A percentile compares a stretch with the other conserved stretches of the same genome.
Conservation (phyloP, 345 rosid species). For the Erodium maritimum region DNA sequence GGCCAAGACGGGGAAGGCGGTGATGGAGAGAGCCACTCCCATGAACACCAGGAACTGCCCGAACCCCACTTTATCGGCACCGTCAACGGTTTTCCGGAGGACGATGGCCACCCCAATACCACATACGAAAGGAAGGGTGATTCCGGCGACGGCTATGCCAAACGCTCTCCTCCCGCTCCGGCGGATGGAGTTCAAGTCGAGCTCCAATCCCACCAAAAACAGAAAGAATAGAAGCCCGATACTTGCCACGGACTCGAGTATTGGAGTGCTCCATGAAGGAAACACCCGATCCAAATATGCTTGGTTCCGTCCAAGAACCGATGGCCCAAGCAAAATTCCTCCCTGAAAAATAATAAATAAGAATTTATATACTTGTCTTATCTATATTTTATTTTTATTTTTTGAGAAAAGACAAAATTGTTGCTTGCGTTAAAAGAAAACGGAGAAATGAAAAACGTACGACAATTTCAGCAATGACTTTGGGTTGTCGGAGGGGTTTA, state of each 20-base stretch:
- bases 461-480: constrained; percentile 80
- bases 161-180: constrained; percentile 57
- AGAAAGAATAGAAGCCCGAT: constrained; percentile 84
- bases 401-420: no score
- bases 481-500: constrained; percentile 90
- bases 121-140: constrained; percentile 50
- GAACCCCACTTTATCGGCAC: constrained; percentile 41
- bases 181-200: constrained; percentile 51
- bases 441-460: constrained; percentile 20
- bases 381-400: no score
- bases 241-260: constrained; percentile 65
- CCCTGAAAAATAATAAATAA: constrained; percentile 29
- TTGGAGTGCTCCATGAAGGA: constrained; percentile 63
- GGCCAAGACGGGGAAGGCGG: constrained; percentile 88
- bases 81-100: constrained; percentile 35
- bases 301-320: constrained; percentile 55
- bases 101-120: constrained; percentile 58
- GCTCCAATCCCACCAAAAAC: constrained; percentile 84
- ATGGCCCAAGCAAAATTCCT: constrained; percentile 75
- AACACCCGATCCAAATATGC: constrained; percentile 36
- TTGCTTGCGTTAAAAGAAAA: neutral
- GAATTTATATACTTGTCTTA: neutral
- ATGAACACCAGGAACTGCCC: constrained; percentile 62
- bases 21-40: constrained; percentile 92
- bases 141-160: constrained; percentile 65